phyloP scores from a whole-genome alignment of 1,284 basidiomycete genomes.

The Kwoniella shivajii region DNA sequence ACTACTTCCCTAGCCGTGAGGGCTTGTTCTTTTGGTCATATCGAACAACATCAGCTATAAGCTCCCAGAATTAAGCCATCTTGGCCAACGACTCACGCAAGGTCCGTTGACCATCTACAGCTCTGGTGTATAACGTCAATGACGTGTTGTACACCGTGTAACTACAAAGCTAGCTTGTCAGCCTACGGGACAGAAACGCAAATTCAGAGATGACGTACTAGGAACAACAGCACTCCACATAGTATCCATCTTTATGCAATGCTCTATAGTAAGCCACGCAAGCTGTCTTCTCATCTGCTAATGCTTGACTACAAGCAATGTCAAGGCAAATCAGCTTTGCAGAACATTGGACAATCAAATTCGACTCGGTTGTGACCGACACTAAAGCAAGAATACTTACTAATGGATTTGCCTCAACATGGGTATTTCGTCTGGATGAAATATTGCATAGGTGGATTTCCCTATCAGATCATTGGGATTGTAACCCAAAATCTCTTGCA shows the following conservation, averaged over 20 bases:
- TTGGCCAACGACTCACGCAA: slow-evolving; percentile 27
- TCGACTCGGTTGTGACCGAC: neutral
- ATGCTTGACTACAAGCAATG: slow-evolving; percentile 21
- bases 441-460: slow-evolving; percentile 34
- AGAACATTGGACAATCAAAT: neutral
- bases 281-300: slow-evolving; percentile 33
- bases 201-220: slow-evolving; percentile 15
- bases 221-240: slow-evolving; percentile 31
- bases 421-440: slow-evolving; percentile 46
- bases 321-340: no score
- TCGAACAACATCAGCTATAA: no score
- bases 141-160: slow-evolving; percentile 26
- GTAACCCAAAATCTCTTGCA: slow-evolving; percentile 46
- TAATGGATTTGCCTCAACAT: slow-evolving; percentile 36
- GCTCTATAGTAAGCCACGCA: slow-evolving; percentile 39
- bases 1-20: slow-evolving; percentile 45
- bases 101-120: slow-evolving; percentile 22
- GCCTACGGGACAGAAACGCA: neutral
- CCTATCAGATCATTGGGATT: slow-evolving; percentile 35
- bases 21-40: slow-evolving; percentile 41
- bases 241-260: slow-evolving; percentile 41
- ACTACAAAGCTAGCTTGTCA: slow-evolving; percentile 2
- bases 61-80: no score
- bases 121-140: slow-evolving; percentile 19
- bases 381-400: slow-evolving; percentile 33